These are phyloP conservation scores for Hemileccinum rubropunctum DNA, from an alignment of 768 basidiomycete genomes.

Conservation along the genomic window DNA sequence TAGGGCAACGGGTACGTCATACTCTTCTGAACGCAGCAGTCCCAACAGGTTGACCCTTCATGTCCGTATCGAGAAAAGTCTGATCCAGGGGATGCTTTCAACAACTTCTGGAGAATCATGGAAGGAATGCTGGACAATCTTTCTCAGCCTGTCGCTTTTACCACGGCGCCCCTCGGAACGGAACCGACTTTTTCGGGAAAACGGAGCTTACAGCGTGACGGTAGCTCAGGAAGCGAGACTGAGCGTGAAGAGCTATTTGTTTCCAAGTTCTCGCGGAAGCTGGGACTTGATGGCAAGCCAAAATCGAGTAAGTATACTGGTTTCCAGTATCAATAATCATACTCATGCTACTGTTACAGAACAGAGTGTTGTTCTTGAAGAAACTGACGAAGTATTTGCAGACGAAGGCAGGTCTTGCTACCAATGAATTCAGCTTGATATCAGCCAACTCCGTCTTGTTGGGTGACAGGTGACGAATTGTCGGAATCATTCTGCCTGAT, in stretches of 20 bases:
- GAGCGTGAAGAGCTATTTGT: constrained; percentile 66
- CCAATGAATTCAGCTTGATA: background rate
- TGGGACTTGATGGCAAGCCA: constrained; percentile 26
- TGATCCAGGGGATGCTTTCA: constrained; percentile 84
- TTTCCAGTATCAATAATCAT: background rate
- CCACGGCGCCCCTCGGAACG: constrained; percentile 69
- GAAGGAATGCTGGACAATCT: constrained; percentile 84
- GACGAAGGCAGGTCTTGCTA: constrained; percentile 53
- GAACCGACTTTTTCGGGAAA: constrained; percentile 26
- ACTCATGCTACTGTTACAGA: constrained; percentile 19
- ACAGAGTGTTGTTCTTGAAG: constrained; percentile 30
- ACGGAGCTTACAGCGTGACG: constrained; percentile 34
- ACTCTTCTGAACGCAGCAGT: background rate
- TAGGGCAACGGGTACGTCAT: constrained; percentile 65
- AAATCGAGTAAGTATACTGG: constrained; percentile 19
- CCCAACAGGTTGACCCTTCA: constrained; percentile 2
- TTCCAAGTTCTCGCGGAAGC: constrained; percentile 49
- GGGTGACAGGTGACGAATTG: constrained; percentile 54
- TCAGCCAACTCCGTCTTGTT: constrained; percentile 3
- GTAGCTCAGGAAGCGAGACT: constrained; percentile 60
- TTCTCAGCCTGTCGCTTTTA: constrained; percentile 77
- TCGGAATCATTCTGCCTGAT: constrained; percentile 81
- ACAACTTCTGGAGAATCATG: constrained; percentile 86
- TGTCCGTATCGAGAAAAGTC: constrained; percentile 40
- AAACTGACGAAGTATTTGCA: constrained; percentile 58